phyloP scores from a whole-genome alignment of 345 rosid genomes.

The Lepidium sativum region DNA sequence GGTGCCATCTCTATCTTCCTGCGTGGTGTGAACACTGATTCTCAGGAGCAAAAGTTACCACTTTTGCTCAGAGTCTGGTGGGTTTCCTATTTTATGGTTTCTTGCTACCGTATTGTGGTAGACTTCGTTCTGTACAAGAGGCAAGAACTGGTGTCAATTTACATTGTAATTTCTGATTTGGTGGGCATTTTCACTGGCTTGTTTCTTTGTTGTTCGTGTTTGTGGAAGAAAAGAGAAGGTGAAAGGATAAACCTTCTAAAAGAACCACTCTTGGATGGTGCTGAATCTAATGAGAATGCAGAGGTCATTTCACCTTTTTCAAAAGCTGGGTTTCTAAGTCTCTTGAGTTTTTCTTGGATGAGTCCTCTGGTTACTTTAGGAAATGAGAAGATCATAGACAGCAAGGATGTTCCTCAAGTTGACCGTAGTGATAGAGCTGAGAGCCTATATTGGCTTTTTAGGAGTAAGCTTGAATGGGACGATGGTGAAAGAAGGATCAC shows the following conservation, averaged over 20 bases:
- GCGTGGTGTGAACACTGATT: slow-evolving; percentile 19
- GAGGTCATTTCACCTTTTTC: slow-evolving; percentile 29
- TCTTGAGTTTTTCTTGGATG: slow-evolving; percentile 42
- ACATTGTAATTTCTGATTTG: slow-evolving; percentile 37
- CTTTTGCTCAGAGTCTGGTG: slow-evolving; percentile 61
- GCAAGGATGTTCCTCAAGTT: slow-evolving; percentile 41
- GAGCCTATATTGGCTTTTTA: slow-evolving; percentile 19
- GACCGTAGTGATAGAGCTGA: slow-evolving; percentile 28
- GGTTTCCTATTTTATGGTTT: slow-evolving; percentile 46
- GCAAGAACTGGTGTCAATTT: slow-evolving; percentile 21
- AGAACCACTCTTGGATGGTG: slow-evolving; percentile 35
- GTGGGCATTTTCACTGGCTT: slow-evolving; percentile 40
- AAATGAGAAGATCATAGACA: slow-evolving; percentile 33
- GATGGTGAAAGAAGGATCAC: slow-evolving; percentile 28
- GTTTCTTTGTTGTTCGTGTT: slow-evolving; percentile 49
- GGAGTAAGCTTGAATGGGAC: slow-evolving; percentile 27
- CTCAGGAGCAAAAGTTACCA: slow-evolving; percentile 33
- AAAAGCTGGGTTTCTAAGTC: slow-evolving; percentile 33
- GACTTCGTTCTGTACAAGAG: slow-evolving; percentile 35
- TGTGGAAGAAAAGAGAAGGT: slow-evolving; percentile 25
- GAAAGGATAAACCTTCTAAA: slow-evolving; percentile 23
- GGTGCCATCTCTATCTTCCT: slow-evolving; percentile 37
- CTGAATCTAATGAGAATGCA: slow-evolving; percentile 2
- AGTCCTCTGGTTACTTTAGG: slow-evolving; percentile 31
- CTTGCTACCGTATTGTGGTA: slow-evolving; percentile 52